Evolutionary conservation across 2,329 filamentous ascomycete species (phyloP), one percentile per base, ranked within the genome.

Genomic region (Aspergillus costaricaensis): DNA sequence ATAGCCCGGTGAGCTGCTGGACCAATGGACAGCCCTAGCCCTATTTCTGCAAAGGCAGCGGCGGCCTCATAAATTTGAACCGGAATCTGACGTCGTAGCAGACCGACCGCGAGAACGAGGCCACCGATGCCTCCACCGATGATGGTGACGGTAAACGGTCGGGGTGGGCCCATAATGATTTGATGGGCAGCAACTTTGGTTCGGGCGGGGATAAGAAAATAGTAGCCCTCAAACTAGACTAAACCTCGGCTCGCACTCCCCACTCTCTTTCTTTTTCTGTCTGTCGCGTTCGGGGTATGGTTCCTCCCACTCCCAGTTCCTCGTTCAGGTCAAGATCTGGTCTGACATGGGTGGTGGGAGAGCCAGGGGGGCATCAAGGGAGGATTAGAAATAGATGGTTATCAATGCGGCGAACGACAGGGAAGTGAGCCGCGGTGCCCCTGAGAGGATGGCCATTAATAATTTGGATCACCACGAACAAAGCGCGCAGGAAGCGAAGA

Each of bases 71-170:
- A 88, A 62, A 88, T 79, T 23, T 77, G 77, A 39, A 84, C 74
- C 2, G 75, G 72, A 38, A 86, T 67, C 39, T 76, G 69, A 59
- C 80, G 76, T 58, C 79, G 71, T 58, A 74, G 68, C 27, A 88
- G 80, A 6, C 79, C 83, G 50, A 84, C 79, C 23, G 83, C 83
- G 8, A 87, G 79, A 8, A 76, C 76, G 17, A 87, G 76, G 25
- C 86, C 86, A 25, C 81, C 81, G 60, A 88, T 86, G 36, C 85
- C 85, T 44, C 84, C 85, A 61, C 85, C 85, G 15, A 87, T 74
- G 43, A 88, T 84, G 65, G 85, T 85, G 60, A 86, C 74, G 56
- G 75, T 77, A 71, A 80, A 80, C 36, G 72, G 66, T 56, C 76
- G 79, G 38, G 25, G 23, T 25, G 53, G 43, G 21, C 38, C 52